phyloP scores from a whole-genome alignment of 2,329 filamentous ascomycete species.

The Lachnellula occidentalis region DNA sequence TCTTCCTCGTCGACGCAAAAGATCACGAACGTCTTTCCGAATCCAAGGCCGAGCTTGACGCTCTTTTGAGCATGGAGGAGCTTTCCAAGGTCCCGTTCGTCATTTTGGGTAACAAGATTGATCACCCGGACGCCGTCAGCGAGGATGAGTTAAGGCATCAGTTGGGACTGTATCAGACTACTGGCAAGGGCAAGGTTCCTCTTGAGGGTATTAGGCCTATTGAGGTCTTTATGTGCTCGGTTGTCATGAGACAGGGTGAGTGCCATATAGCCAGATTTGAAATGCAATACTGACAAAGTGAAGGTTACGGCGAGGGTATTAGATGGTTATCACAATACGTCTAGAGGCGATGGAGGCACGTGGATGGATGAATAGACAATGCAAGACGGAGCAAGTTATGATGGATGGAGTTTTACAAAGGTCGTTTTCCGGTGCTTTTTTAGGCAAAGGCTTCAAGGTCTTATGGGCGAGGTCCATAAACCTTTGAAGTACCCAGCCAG shows the following conservation, averaged over 20 bases:
- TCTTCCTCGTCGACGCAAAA: conserved; percentile 97
- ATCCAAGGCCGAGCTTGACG: conserved; percentile 95
- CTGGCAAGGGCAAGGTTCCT: conserved; percentile 90
- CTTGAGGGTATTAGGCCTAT: conserved; percentile 90
- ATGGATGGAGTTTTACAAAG: conserved; percentile 30
- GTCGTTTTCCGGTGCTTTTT: conserved; percentile 26
- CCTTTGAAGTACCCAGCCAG: conserved; percentile 17
- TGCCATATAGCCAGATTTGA: conserved; percentile 12
- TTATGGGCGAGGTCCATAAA: conserved; percentile 19
- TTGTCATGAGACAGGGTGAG: conserved; percentile 91
- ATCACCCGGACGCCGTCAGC: conserved; percentile 90
- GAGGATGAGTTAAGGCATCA: conserved; percentile 93
- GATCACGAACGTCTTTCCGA: conserved; percentile 92
- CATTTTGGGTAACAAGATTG: conserved; percentile 98
- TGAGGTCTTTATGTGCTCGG: conserved; percentile 98
- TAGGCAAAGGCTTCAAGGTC: conserved; percentile 15
- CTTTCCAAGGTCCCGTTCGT: conserved; percentile 93
- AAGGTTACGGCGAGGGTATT: conserved; percentile 82
- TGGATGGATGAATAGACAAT: not conserved
- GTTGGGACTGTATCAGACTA: conserved; percentile 92
- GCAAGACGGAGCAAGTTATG: conserved; percentile 21
- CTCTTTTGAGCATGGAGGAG: conserved; percentile 93
- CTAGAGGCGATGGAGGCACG: conserved; percentile 40
- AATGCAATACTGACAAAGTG: conserved; percentile 11
- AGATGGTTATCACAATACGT: conserved; percentile 92